A percentile compares a stretch with the other conserved stretches of the same genome.
Conservation (phyloP, 805 yeast species). For the Candida silvatica region DNA sequence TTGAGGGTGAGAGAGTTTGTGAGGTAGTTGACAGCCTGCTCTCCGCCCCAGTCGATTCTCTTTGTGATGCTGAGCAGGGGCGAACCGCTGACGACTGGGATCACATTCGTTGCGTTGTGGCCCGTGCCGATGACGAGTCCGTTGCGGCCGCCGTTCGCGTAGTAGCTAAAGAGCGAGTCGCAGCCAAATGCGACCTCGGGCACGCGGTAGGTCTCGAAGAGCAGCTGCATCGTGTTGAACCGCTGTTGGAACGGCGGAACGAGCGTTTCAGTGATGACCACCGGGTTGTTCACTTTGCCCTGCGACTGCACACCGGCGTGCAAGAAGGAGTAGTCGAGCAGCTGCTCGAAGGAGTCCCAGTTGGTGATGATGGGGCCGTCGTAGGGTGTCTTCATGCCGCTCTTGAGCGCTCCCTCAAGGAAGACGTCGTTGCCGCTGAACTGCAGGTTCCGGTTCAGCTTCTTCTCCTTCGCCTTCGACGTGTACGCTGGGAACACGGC, state of each 20-base stretch:
- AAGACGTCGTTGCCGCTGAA: constrained; percentile 78
- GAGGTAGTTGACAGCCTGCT: constrained; percentile 57
- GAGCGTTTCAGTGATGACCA: constrained; percentile 71
- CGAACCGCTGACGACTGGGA: constrained; percentile 70
- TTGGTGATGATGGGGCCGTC: constrained; percentile 84
- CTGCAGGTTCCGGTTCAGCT: constrained; percentile 49
- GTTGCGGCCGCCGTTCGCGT: constrained; percentile 45
- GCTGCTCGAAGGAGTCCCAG: constrained; percentile 84
- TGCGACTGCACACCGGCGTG: constrained; percentile 59
- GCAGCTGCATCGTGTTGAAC: constrained; percentile 63
- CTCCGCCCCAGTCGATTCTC: constrained; percentile 90
- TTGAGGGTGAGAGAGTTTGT: constrained; percentile 61
- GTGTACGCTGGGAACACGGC: constrained; percentile 60
- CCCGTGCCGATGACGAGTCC: constrained; percentile 85
- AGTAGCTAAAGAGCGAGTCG: constrained; percentile 72
- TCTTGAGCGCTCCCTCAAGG: constrained; percentile 59
- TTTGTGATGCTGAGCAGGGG: constrained; percentile 63
- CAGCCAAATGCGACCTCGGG: constrained; percentile 76
- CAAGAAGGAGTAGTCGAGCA: constrained; percentile 76
- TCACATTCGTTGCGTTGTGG: constrained; percentile 69
- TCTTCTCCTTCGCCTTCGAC: constrained; percentile 74
- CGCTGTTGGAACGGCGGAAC: constrained; percentile 69
- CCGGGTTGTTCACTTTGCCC: constrained; percentile 62
- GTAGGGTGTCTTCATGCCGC: constrained; percentile 69
- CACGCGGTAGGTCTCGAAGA: constrained; percentile 76